phyloP scores from a whole-genome alignment of 179 eudicot species.

The Pouteria campechiana region DNA sequence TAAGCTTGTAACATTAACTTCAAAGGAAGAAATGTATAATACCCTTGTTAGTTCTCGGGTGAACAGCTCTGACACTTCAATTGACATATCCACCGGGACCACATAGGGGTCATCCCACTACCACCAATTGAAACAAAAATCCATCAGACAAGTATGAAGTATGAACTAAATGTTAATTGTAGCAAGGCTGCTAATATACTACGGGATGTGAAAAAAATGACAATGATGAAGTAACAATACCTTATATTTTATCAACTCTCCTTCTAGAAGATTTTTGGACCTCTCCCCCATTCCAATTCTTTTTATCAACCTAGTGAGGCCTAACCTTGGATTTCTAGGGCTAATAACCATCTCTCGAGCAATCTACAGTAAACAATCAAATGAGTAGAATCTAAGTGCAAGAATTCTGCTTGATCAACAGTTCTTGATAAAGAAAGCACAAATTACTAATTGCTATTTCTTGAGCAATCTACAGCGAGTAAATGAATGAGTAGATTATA shows the following conservation, averaged over 20 bases:
- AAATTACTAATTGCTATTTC: too few species aligned
- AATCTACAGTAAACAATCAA: constrained; percentile 33
- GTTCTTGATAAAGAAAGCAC: too few species aligned
- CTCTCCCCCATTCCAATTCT: constrained; percentile 45
- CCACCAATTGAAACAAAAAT: too few species aligned
- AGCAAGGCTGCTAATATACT: not conserved
- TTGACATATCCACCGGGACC: constrained; percentile 63
- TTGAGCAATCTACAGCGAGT: too few species aligned
- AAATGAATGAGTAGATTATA: too few species aligned
- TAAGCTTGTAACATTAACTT: too few species aligned
- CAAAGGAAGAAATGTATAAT: too few species aligned
- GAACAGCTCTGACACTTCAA: constrained; percentile 87
- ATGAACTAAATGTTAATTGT: not conserved
- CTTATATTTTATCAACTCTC: constrained; percentile 63
- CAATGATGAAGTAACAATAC: constrained; percentile 23
- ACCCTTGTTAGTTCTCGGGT: constrained; percentile 88
- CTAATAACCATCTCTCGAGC: constrained; percentile 95
- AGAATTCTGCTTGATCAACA: too few species aligned
- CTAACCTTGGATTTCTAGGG: constrained; percentile 73
- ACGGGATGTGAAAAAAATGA: not conserved
- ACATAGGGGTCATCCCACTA: constrained; percentile 94
- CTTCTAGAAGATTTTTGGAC: constrained; percentile 60
- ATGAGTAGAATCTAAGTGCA: too few species aligned
- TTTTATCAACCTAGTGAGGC: constrained; percentile 64
- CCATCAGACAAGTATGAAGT: constrained; percentile 6